These are phyloP conservation scores for Vanrija sp. DNA, from an alignment of 1,284 basidiomycete genomes.

Conservation along the genomic window DNA sequence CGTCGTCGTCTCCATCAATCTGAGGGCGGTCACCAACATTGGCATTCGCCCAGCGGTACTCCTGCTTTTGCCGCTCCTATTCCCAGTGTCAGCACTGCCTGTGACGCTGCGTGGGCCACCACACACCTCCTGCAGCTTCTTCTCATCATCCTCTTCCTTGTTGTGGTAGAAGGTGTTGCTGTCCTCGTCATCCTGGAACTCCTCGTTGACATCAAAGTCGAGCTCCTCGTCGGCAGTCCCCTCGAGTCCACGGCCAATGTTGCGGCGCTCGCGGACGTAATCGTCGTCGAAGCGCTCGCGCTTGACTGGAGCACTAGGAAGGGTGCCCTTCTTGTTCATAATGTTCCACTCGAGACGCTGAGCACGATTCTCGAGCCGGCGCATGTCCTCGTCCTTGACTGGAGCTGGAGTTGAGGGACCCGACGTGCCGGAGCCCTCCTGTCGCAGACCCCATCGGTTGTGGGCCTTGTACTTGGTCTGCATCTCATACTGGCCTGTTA, in stretches of 20 bases:
- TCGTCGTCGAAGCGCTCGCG: conserved; percentile 38
- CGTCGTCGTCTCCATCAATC: conserved; percentile 28
- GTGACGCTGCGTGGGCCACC: background rate
- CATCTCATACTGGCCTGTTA: conserved; percentile 31
- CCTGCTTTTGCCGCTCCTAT: conserved; percentile 38
- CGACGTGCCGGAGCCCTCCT: conserved; percentile 9
- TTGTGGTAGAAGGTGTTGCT: conserved; percentile 43
- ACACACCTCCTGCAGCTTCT: conserved; percentile 36
- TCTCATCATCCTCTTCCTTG: conserved; percentile 41
- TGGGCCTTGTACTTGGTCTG: conserved; percentile 39
- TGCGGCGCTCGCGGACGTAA: conserved; percentile 31
- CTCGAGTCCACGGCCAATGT: conserved; percentile 36
- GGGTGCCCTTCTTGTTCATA: conserved; percentile 16
- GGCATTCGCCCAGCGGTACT: conserved; percentile 40
- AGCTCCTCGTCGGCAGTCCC: conserved; percentile 44
- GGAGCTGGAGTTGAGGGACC: background rate
- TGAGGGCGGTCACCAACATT: conserved; percentile 43
- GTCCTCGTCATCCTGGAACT: conserved; percentile 47
- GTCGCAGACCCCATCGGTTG: conserved; percentile 40
- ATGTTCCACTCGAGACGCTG: conserved; percentile 30
- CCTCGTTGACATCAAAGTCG: conserved; percentile 43
- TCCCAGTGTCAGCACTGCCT: background rate
- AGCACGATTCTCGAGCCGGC: conserved; percentile 23
- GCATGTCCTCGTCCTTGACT: conserved; percentile 1
- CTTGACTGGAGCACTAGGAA: background rate